Base-by-base conservation (phyloP, 306 rosid genomes). In the Cicer judaicum region DNA sequence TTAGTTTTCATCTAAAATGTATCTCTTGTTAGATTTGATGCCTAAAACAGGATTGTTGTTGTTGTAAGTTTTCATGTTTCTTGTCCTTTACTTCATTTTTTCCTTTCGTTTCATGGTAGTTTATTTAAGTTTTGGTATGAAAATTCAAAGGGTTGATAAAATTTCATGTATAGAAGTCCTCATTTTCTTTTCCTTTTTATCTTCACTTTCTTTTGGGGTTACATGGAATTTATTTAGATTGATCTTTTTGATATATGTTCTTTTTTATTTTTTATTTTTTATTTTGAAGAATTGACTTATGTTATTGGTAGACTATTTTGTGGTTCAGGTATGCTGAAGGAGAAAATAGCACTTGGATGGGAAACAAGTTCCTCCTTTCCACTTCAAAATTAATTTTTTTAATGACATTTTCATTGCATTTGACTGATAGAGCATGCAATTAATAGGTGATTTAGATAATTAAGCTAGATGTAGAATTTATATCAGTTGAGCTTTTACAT, bases 131-230 rank as follows among this genome's bases (percentile, higher is more conserved):
- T 18, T 2, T 61, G 41, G 48, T 18, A 38, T 10, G 48, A 69
- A 50, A 49, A 69, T 69, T 52, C 34, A 64, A 67, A 67, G 40
- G 56, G 73, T 64, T 75, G n/a, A 75, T 75, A 57, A 43, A 53
- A 54, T 52, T 65, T 34, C 44, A 21, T 52, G 38, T 12, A 5
- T 18, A 38, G 36, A 1, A 67, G 19, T 24, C 55, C 4, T 64
- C 52, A 4, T 18, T 64, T 19, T 40, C 48, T 63, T 44, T 40
- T 64, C 14, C 7, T 8, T 18, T 55, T 55, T 55, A 3, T 18
- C 34, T 24, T 8, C 12, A 10, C n/a, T 66, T 65, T 40, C 13
- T 8, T 47, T 46, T 19, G 18, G 59, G 19, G 8, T 29, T 68
- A n/a, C 42, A 48, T 68, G 59, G 44, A 68, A 47, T 48, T 14